A percentile compares a stretch with the other conserved stretches of the same genome.
Evolutionary conservation across 139 green algal species (phyloP).

Genomic region (Tetradesmus obliquus): DNA sequence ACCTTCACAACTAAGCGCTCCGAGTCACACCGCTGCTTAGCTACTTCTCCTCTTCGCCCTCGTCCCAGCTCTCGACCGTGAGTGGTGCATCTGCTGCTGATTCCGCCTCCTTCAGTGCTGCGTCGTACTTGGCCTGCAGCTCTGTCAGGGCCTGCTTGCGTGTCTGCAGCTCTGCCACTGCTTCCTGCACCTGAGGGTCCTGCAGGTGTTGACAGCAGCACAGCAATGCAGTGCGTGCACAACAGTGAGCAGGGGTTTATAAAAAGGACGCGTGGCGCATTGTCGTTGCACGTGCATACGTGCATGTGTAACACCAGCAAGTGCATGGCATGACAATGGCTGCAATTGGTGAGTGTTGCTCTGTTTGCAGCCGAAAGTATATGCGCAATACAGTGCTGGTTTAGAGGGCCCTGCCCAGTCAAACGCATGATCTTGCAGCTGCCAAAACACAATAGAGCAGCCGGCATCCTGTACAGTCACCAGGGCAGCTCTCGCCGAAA

Average conservation of each 20-base stretch:
- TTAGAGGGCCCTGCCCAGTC: no score
- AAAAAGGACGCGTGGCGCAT: neutral
- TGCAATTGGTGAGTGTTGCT: no score
- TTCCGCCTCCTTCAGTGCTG: conserved; percentile 39
- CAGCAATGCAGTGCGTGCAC: neutral
- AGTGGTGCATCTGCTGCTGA: conserved; percentile 29
- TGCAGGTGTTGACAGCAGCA: conserved; percentile 20
- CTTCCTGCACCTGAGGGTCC: conserved; percentile 55
- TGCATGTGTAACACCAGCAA: neutral
- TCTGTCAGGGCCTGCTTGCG: conserved; percentile 48
- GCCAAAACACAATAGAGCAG: no score
- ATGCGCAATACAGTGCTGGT: no score
- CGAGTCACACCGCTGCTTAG: neutral
- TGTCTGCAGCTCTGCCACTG: conserved; percentile 58
- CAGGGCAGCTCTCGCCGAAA: no score
- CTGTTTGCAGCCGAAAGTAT: no score
- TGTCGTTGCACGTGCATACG: neutral
- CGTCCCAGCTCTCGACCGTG: conserved; percentile 39
- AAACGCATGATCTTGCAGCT: no score
- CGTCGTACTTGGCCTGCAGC: conserved; percentile 49
- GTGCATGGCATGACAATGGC: no score
- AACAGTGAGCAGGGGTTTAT: neutral
- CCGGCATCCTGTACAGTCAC: no score
- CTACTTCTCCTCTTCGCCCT: conserved; percentile 33
- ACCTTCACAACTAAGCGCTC: no score